Evolutionary conservation across 805 yeast species (phyloP), one percentile per base, ranked within the genome.

Genomic region (Wickerhamomyces pijperi): DNA sequence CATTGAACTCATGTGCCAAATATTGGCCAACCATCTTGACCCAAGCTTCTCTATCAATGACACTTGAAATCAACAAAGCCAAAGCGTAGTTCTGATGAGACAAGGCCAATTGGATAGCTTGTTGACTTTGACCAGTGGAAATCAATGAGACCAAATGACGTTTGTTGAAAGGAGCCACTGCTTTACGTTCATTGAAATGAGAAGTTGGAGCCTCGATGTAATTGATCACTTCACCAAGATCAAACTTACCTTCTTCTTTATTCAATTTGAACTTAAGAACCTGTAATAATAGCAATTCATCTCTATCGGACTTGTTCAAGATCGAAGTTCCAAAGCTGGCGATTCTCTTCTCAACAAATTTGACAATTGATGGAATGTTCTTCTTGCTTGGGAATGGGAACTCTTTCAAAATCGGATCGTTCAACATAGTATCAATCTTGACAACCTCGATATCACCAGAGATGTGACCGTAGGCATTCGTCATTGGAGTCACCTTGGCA

Each of bases 21-120:
- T 76, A 83, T 39, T 68, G 74, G 11, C 76, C 65, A 5, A 80
- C 78, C 3, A 80, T 70, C 28, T 61, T 59, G 5, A 72, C 58
- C 72, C 82, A 79, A 31, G 67, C 65, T 3, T 74, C 78, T 17
- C 73, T 71, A 3, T 92, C 81, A 20, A 76, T 61, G 15, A 84
- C 56, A 43, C 78, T 71, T 1, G 94, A 78, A 37, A 88, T 63
- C 23, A 86, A 55, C 39, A 90, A 59, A 0, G 95, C 82, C 56
- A 87, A 65, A 0, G 90, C 77, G 81, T 84, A 88, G 46, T 84
- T 83, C 9, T 75, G 71, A 39, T 74, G 71, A 2, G 70, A 64
- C 16, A 87, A 55, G 1, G 92, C 78, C 39, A 67, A 61, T 19
- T 69, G 64, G 36, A 87, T 58, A 0, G 95, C 96, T 5, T 67